A percentile compares a stretch with the other conserved stretches of the same genome.
Evolutionary conservation across 768 basidiomycete species (phyloP).

Genomic region (Filobasidium floriforme): DNA sequence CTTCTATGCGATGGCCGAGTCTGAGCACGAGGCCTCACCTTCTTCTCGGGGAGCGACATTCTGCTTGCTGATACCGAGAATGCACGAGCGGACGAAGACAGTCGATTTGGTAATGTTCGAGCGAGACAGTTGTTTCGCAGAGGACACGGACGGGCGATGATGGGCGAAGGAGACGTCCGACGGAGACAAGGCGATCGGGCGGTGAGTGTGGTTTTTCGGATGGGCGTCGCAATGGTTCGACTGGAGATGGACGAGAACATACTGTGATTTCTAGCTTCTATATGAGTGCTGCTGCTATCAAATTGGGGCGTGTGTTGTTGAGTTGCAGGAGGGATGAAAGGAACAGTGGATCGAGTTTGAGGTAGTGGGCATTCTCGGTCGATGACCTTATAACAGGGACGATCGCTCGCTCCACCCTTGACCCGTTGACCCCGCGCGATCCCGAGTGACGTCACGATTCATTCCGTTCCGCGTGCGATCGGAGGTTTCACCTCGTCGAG

Average conservation of each 20-base stretch:
- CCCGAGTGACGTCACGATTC: too few relatives aligned
- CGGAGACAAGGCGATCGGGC: conserved; percentile 17
- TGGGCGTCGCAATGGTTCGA: conserved; percentile 13
- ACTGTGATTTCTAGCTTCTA: conserved; percentile 13
- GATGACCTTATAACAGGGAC: too few relatives aligned
- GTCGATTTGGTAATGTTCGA: conserved; percentile 6
- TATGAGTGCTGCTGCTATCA: neutral
- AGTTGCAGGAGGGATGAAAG: neutral
- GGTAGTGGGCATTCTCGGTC: too few relatives aligned
- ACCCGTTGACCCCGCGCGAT: too few relatives aligned
- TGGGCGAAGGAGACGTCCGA: conserved; percentile 6
- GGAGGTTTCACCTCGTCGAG: too few relatives aligned
- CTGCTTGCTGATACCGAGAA: conserved; percentile 19
- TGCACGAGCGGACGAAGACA: neutral
- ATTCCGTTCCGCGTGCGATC: too few relatives aligned
- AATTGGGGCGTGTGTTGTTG: neutral
- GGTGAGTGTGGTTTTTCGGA: conserved; percentile 14
- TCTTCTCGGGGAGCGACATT: conserved; percentile 38
- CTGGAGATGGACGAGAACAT: conserved; percentile 14
- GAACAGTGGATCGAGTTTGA: too few relatives aligned
- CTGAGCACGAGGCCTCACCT: conserved; percentile 13
- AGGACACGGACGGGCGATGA: conserved; percentile 12
- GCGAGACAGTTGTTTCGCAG: conserved; percentile 10
- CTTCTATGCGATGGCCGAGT: too few relatives aligned
- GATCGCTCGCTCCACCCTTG: too few relatives aligned